These are phyloP conservation scores for Silene vulgaris DNA, from an alignment of 179 eudicot genomes.

Conservation along the genomic window DNA sequence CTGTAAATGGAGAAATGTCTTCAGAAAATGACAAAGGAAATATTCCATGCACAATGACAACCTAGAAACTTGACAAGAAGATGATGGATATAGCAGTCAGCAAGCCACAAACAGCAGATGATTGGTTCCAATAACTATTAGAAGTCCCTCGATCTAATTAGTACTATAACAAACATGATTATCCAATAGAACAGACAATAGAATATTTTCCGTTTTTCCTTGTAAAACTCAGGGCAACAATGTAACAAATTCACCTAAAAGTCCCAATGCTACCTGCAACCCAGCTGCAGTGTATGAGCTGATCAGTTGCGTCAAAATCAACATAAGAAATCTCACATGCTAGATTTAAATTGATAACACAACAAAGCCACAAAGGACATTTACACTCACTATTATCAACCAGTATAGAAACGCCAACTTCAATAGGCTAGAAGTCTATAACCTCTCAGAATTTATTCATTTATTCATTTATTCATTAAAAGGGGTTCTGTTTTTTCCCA, in stretches of 20 bases:
- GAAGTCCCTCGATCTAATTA: neutral
- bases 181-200: neutral
- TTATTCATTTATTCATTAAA: neutral
- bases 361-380: too few relatives aligned
- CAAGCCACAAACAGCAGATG: neutral
- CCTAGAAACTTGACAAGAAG: neutral
- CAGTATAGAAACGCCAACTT: neutral
- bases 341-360: too few relatives aligned
- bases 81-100: neutral
- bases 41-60: neutral
- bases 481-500: neutral
- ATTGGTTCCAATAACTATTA: neutral
- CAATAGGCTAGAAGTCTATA: neutral
- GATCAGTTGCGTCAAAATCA: too few relatives aligned
- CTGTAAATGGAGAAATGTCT: neutral
- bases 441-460: neutral
- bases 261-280: slow-evolving; percentile 4
- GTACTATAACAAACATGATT: neutral
- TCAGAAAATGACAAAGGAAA: neutral
- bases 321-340: too few relatives aligned
- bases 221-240: neutral
- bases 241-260: neutral
- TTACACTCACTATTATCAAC: neutral
- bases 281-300: neutral
- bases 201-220: neutral